A percentile compares a stretch with the other conserved stretches of the same genome.
Conservation (phyloP, 2,329 filamentous ascomycete species). For the Dothideomycetidae sp. region DNA sequence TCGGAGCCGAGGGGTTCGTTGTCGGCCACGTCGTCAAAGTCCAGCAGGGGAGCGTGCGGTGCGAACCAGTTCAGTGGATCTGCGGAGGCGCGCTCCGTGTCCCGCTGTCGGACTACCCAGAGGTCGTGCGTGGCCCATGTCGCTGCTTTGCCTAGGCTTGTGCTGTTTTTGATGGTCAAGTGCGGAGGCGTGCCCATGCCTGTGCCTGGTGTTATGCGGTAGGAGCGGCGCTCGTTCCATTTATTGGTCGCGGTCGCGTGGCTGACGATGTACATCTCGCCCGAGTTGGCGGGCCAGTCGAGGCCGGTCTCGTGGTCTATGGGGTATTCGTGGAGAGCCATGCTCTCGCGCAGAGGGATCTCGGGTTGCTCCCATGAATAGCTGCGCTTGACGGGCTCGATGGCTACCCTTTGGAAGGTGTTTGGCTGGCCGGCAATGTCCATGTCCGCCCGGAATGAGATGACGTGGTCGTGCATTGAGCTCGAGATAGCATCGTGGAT, state of each 20-base stretch:
- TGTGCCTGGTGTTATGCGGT: slow-evolving; percentile 28
- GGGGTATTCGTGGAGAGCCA: slow-evolving; percentile 19
- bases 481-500: slow-evolving; percentile 26
- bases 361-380: slow-evolving; percentile 20
- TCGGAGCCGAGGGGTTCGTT: slow-evolving; percentile 25
- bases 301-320: slow-evolving; percentile 18
- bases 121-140: slow-evolving; percentile 39
- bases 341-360: slow-evolving; percentile 19
- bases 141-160: slow-evolving; percentile 31
- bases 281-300: slow-evolving; percentile 26
- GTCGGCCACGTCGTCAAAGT: slow-evolving; percentile 39
- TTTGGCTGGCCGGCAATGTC: slow-evolving; percentile 26
- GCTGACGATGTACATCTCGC: slow-evolving; percentile 28
- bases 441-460: slow-evolving; percentile 30
- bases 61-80: slow-evolving; percentile 35
- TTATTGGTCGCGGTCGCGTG: slow-evolving; percentile 24
- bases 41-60: slow-evolving; percentile 33
- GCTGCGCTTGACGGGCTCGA: slow-evolving; percentile 19
- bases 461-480: slow-evolving; percentile 27
- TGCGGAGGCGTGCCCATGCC: slow-evolving; percentile 27
- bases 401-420: slow-evolving; percentile 21
- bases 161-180: slow-evolving; percentile 37
- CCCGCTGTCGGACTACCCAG: slow-evolving; percentile 37
- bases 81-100: slow-evolving; percentile 36
- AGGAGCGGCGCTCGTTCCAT: slow-evolving; percentile 30